Evolutionary conservation across 305 asterid genomes (phyloP), one percentile per base, ranked within the genome.

Genomic region (Fraxinus nigra): DNA sequence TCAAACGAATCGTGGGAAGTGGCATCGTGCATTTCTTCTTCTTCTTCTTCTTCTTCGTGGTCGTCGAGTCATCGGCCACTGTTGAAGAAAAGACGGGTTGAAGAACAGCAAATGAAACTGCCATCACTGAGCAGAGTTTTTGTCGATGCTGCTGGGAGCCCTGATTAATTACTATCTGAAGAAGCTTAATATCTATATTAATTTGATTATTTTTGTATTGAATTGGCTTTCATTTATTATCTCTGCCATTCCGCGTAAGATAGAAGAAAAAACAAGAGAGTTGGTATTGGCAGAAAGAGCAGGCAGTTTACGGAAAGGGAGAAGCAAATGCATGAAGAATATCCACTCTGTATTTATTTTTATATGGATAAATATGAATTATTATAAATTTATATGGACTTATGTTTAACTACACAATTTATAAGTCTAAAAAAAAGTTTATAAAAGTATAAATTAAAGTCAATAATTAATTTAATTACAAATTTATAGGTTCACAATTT

Each of bases 31-130:
- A 38, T 82, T 75, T 84, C 91, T 33, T 65, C 88, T 0, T 80
- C 40, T 7, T 37, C 91, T 33, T 65, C 88, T 0, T 80, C 40
- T 7, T 37, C 91, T 1, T 48, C 59, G 7, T 14, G 2, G 7
- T 51, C 88, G 51, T 26, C 79, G n/a, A 11, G 59, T 3, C 82
- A 48, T 10, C 40, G 74, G 77, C 81, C 89, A 0, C 8, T 78
- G 40, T 69, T 79, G 86, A 94, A 94, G 95, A 93, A 85, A 82
- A 80, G 83, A 51, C 87, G 88, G 84, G 85, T 88, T 77, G 70
- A 91, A 77, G 92, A 91, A 56, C 90, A 92, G 80, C 87, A 84
- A 33, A 89, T 90, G 93, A 90, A 85, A 82, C 54, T 91, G 90
- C 89, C 89, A 48, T 84, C 91, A 16, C 38, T 87, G 79, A 61